Evolutionary conservation across 768 basidiomycete genomes (phyloP), one percentile per base, ranked within the genome.

Genomic region (Macrolepiota dolichaula): DNA sequence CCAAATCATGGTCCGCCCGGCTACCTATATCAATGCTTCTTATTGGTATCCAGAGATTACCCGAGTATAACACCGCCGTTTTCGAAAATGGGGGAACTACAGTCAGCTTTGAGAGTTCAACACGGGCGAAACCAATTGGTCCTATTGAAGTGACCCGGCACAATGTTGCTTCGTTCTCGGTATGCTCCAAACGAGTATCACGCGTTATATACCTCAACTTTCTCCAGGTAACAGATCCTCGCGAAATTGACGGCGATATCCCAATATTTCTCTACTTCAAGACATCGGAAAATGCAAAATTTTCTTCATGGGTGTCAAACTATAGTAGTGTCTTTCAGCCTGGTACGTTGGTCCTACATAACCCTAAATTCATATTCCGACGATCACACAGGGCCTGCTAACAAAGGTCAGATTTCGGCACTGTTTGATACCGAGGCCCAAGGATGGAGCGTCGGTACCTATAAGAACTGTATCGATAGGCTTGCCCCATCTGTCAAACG

Each of bases 21-120:
- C n/a, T 61, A 35, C 59, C 59, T 22, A 38, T 61, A 54, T 47
- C 59, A 2, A 38, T 25, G 46, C 32, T 61, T 2, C 24, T 29
- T 15, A 36, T 61, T 24, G 59, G 59, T 6, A 24, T 54, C 2
- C 19, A 36, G 40, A 19, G 46, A 36, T 19, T 38, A 15, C 44
- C n/a, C n/a, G 44, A 61, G n/a, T 61, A 47, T 25, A 24, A 51
- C 4, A 37, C 36, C 25, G 19, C 51, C 36, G 47, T 37, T 35
- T 50, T 58, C 25, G 47, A 58, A 15, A 36, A 51, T 24, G 25
- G 12, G 10, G 32, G 22, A 15, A 17, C 24, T n/a, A 38, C 32
- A 35, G 50, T 58, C 47, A 49, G 12, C 15, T 58, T 58, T 37
- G 47, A 49, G 24, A 37, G 19, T 22, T 24, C 36, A 36, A 12